A percentile compares a stretch with the other conserved stretches of the same genome.
Conservation (phyloP, 2,329 filamentous ascomycete species). For the Piedraia hortae region DNA sequence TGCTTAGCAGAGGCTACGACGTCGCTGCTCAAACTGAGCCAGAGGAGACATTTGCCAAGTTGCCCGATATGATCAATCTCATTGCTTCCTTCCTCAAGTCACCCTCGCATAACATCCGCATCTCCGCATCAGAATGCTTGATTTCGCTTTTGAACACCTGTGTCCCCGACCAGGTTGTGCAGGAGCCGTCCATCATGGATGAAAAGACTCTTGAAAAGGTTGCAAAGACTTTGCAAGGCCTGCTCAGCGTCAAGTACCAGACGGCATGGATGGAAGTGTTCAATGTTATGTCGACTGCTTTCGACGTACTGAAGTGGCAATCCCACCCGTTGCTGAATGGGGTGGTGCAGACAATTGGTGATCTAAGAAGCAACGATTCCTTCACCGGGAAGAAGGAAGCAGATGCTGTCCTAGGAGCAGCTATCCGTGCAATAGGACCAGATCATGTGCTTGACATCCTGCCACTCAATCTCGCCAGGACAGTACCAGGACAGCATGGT, state of each 20-base stretch:
- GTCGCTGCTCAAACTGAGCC: slow-evolving; percentile 70
- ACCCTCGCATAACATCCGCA: slow-evolving; percentile 69
- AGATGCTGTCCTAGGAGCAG: slow-evolving; percentile 67
- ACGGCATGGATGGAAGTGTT: slow-evolving; percentile 88
- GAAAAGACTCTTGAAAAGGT: slow-evolving; percentile 72
- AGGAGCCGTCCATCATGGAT: slow-evolving; percentile 76
- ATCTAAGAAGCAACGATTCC: slow-evolving; percentile 61
- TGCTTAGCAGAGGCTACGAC: slow-evolving; percentile 80
- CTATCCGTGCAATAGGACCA: slow-evolving; percentile 71
- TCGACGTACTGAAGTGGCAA: slow-evolving; percentile 64
- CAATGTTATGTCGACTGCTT: slow-evolving; percentile 62
- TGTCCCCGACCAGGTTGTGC: slow-evolving; percentile 52
- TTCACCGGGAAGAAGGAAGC: slow-evolving; percentile 90
- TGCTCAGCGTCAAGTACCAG: slow-evolving; percentile 78
- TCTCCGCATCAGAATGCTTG: slow-evolving; percentile 82
- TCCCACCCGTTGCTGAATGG: slow-evolving; percentile 51
- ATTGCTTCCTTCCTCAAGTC: slow-evolving; percentile 62
- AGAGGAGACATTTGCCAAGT: slow-evolving; percentile 71
- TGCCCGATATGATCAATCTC: slow-evolving; percentile 61
- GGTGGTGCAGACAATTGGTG: slow-evolving; percentile 54
- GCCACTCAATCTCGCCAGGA: slow-evolving; percentile 60
- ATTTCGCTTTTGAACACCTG: slow-evolving; percentile 84
- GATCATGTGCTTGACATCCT: slow-evolving; percentile 57
- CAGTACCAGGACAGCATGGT: slow-evolving; percentile 50
- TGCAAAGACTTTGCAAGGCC: slow-evolving; percentile 39